phyloP scores from a whole-genome alignment of 768 basidiomycete species.

The Cystofilobasidium macerans region DNA sequence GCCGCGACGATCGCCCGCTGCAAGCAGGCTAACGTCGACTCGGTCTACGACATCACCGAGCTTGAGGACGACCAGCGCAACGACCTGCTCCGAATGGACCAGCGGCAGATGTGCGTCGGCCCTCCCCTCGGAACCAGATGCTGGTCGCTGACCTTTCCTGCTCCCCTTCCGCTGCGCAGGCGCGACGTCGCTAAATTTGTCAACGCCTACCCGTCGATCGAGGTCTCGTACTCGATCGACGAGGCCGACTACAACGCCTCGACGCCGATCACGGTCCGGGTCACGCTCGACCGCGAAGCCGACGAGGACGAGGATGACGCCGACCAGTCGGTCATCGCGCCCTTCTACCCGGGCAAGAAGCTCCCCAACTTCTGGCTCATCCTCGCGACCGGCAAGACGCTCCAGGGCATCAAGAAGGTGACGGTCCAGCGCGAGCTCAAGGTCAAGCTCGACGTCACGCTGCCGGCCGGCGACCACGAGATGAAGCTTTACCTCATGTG shows the following conservation, averaged over 20 bases:
- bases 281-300: constrained; percentile 66
- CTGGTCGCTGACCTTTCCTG: constrained; percentile 25
- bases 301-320: constrained; percentile 58
- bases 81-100: constrained; percentile 69
- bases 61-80: constrained; percentile 87
- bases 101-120: constrained; percentile 66
- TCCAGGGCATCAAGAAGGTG: constrained; percentile 79
- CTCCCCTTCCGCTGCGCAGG: constrained; percentile 43
- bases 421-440: constrained; percentile 57
- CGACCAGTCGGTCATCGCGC: constrained; percentile 79
- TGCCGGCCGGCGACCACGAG: constrained; percentile 70
- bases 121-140: neutral
- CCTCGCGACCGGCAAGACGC: constrained; percentile 57
- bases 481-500: constrained; percentile 45
- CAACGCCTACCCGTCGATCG: constrained; percentile 93
- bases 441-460: constrained; percentile 77
- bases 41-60: constrained; percentile 96
- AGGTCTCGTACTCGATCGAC: constrained; percentile 74
- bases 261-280: constrained; percentile 67
- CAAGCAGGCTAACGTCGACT: constrained; percentile 66
- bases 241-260: constrained; percentile 57
- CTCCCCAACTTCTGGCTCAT: constrained; percentile 97
- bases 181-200: constrained; percentile 89
- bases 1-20: constrained; percentile 78
- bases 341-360: constrained; percentile 82